A percentile compares a stretch with the other conserved stretches of the same genome.
Conservation (phyloP, 2,329 filamentous ascomycete species). For the Acephala macrosclerotiorum region DNA sequence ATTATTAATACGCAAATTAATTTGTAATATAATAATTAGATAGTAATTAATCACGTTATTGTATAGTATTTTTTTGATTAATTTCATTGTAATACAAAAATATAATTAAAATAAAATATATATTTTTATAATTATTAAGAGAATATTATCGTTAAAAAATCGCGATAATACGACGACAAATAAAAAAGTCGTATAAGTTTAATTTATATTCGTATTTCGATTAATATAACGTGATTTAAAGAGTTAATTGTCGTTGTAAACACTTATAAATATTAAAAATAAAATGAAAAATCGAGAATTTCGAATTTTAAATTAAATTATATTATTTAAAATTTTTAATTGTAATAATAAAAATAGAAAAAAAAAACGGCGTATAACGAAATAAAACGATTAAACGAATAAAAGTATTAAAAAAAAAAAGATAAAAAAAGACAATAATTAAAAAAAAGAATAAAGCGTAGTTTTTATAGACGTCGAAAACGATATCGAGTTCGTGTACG, state of each 20-base stretch:
- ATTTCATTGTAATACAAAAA: conserved; percentile 31
- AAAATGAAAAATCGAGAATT: conserved; percentile 33
- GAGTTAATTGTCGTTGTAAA: conserved; percentile 26
- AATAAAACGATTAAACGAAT: too few relatives aligned
- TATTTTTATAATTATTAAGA: conserved; percentile 28
- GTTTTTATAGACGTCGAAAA: background rate
- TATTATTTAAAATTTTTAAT: conserved; percentile 26
- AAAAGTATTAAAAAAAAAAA: too few relatives aligned
- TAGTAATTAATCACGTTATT: conserved; percentile 21
- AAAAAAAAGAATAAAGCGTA: too few relatives aligned
- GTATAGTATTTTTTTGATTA: conserved; percentile 24
- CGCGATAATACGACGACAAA: conserved; percentile 26
- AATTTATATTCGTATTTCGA: conserved; percentile 29
- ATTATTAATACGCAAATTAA: too few relatives aligned
- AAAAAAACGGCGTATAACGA: too few relatives aligned
- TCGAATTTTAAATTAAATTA: conserved; percentile 28
- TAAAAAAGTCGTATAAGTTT: conserved; percentile 19
- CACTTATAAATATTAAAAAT: conserved; percentile 28
- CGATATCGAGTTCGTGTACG: background rate
- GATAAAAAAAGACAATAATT: too few relatives aligned
- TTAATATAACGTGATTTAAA: conserved; percentile 25
- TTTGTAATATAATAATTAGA: conserved; percentile 20
- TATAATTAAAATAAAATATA: conserved; percentile 27
- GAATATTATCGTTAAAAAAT: conserved; percentile 26
- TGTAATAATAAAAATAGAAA: background rate